phyloP scores from a whole-genome alignment of 352 stramenopile genomes.

The Globisporangium canariense region DNA sequence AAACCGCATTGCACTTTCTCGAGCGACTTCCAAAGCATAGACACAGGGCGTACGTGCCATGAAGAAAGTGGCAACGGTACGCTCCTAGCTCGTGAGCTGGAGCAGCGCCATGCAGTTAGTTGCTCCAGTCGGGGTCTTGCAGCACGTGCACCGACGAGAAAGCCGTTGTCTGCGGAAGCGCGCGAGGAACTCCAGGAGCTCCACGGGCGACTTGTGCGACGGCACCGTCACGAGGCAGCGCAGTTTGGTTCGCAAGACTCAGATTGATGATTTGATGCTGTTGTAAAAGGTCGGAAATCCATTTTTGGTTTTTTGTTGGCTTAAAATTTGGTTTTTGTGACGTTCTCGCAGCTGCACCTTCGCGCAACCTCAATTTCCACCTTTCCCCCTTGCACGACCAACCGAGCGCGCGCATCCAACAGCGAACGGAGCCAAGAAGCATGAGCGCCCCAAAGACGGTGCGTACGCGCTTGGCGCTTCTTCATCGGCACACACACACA shows the following conservation, averaged over 20 bases:
- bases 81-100: slow-evolving; percentile 74
- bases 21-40: too few relatives aligned
- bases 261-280: too few relatives aligned
- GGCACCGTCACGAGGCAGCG: slow-evolving; percentile 77
- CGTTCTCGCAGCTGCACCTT: too few relatives aligned
- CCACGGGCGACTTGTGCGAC: slow-evolving; percentile 80
- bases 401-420: too few relatives aligned
- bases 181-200: slow-evolving; percentile 82
- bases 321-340: too few relatives aligned
- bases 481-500: neutral
- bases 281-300: too few relatives aligned
- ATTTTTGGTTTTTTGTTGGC: too few relatives aligned
- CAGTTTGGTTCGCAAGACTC: too few relatives aligned
- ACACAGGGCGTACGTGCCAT: slow-evolving; percentile 18
- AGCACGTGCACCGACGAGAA: slow-evolving; percentile 80
- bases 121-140: slow-evolving; percentile 75
- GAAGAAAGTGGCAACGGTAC: slow-evolving; percentile 77
- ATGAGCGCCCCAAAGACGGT: slow-evolving; percentile 9
- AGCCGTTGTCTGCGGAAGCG: slow-evolving; percentile 58
- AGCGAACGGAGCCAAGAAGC: neutral
- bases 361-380: too few relatives aligned
- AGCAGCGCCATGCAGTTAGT: slow-evolving; percentile 88
- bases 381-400: too few relatives aligned
- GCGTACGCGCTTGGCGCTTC: neutral
- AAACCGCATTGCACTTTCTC: too few relatives aligned